phyloP scores from a whole-genome alignment of 2,329 filamentous ascomycete genomes.

The Fonsecaea erecta region DNA sequence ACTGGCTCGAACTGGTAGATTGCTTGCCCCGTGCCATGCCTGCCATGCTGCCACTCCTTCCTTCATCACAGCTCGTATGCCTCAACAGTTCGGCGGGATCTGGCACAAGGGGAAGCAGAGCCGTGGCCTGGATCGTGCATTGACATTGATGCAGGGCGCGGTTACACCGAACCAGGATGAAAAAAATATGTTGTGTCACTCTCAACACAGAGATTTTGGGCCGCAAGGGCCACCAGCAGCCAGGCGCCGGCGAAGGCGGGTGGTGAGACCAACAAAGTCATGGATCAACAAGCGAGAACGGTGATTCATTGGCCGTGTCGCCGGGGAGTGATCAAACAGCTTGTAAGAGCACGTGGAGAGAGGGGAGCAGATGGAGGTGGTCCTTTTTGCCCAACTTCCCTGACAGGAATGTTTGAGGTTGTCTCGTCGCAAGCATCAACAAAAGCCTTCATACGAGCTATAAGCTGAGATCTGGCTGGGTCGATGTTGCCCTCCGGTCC shows the following conservation, averaged over 20 bases:
- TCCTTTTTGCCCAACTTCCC: conserved; percentile 9
- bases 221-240: background rate
- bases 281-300: conserved; percentile 16
- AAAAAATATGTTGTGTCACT: conserved; percentile 2
- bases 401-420: background rate
- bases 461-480: conserved; percentile 18
- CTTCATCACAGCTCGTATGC: too few species aligned
- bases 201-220: background rate
- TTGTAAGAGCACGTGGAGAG: conserved; percentile 27
- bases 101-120: conserved; percentile 17
- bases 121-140: conserved; percentile 14
- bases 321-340: conserved; percentile 1
- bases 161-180: background rate
- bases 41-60: conserved; percentile 13
- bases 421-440: background rate
- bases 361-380: background rate
- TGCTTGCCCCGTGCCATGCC: conserved; percentile 23
- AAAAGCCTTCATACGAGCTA: background rate
- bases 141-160: background rate
- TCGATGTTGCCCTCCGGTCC: conserved; percentile 3
- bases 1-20: conserved; percentile 17
- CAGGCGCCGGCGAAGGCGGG: background rate
- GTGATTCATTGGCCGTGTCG: conserved; percentile 20
- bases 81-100: too few species aligned
- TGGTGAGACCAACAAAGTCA: conserved; percentile 8